These are phyloP conservation scores for Eucalyptus sp. DNA, from an alignment of 345 rosid genomes.

Conservation along the genomic window DNA sequence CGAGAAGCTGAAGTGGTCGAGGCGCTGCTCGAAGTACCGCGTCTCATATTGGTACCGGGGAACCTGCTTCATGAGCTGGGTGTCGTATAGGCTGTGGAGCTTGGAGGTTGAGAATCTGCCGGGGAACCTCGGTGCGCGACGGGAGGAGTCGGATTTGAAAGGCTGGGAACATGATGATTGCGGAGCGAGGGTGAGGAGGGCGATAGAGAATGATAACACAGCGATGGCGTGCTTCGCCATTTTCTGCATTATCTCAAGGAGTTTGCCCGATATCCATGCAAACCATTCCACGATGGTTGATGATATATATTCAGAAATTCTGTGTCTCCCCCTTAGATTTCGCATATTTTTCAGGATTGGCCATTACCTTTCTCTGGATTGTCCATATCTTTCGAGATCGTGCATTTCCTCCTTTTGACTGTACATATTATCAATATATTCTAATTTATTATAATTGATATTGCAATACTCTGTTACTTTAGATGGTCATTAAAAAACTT, in stretches of 20 bases:
- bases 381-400: neutral
- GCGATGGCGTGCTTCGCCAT: neutral
- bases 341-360: neutral
- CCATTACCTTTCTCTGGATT: neutral
- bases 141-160: neutral
- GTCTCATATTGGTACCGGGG: conserved; percentile 33
- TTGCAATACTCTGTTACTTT: neutral
- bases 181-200: neutral
- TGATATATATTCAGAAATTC: neutral
- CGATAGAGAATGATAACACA: neutral
- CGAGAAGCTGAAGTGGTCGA: conserved; percentile 79
- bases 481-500: neutral
- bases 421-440: neutral
- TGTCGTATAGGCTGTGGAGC: neutral
- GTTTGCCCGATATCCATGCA: neutral
- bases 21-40: conserved; percentile 40
- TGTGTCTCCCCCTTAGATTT: neutral
- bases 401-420: neutral
- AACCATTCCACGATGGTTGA: neutral
- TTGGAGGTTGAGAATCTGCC: neutral
- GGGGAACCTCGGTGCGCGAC: neutral
- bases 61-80: neutral
- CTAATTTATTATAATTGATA: neutral
- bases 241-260: neutral
- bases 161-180: neutral